Percentiles rank a stretch among this genome's conserved stretches.
Evolutionary conservation across 176 grass and related monocot species (phyloP).

Genomic region (Leersia perrieri): DNA sequence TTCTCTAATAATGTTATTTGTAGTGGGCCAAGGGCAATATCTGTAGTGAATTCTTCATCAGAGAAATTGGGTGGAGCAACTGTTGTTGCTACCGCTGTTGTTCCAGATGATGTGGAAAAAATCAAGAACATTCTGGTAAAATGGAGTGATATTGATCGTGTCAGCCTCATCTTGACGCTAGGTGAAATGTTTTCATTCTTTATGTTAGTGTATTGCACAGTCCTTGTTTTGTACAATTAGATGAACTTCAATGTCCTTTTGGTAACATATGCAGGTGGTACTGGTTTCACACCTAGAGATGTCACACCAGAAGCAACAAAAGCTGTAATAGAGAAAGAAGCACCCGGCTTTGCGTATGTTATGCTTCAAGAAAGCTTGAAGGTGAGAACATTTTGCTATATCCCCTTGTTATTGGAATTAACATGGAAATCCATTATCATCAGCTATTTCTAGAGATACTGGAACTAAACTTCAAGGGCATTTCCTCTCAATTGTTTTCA

Average conservation of each 20-base stretch:
- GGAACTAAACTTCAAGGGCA: neutral
- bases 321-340: slow-evolving; percentile 81
- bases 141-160: slow-evolving; percentile 66
- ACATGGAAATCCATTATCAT: neutral
- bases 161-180: slow-evolving; percentile 92
- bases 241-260: neutral
- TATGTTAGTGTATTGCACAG: neutral
- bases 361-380: slow-evolving; percentile 97
- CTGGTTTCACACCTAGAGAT: slow-evolving; percentile 91
- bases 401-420: neutral
- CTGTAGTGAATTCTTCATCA: slow-evolving; percentile 80
- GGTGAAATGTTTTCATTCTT: slow-evolving; percentile 43
- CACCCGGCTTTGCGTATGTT: slow-evolving; percentile 70
- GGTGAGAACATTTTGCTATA: slow-evolving; percentile 29
- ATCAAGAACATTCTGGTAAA: slow-evolving; percentile 63
- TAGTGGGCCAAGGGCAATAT: slow-evolving; percentile 86
- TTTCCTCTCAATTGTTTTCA: neutral
- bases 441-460: neutral
- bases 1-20: neutral
- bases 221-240: slow-evolving; percentile 7
- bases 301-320: slow-evolving; percentile 92
- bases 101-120: slow-evolving; percentile 86
- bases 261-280: slow-evolving; percentile 59
- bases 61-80: slow-evolving; percentile 75
- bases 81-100: slow-evolving; percentile 79